Evolutionary conservation across 2,329 filamentous ascomycete genomes (phyloP).

Genomic region (Alternaria conjuncta): DNA sequence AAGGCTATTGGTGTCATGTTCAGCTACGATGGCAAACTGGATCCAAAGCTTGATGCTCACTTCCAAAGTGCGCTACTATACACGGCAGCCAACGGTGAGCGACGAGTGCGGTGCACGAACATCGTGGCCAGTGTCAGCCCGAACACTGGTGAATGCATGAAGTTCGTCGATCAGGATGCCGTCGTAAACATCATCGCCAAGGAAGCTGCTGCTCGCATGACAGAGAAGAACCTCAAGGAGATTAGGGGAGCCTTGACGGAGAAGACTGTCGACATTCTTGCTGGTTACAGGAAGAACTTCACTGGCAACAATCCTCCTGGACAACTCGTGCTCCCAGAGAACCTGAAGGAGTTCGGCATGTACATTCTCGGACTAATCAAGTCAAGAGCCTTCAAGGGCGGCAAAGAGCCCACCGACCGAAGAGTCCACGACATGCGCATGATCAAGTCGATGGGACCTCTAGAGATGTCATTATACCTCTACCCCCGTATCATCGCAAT

Average conservation of each 20-base stretch:
- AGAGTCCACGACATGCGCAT: slow-evolving; percentile 90
- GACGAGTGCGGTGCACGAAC: slow-evolving; percentile 91
- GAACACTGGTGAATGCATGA: slow-evolving; percentile 81
- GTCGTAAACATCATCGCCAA: slow-evolving; percentile 89
- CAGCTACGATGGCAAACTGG: slow-evolving; percentile 95
- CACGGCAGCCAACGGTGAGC: slow-evolving; percentile 86
- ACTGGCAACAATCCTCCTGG: slow-evolving; percentile 85
- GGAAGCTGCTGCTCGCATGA: slow-evolving; percentile 87
- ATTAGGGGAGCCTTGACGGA: slow-evolving; percentile 83
- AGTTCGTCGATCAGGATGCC: slow-evolving; percentile 94
- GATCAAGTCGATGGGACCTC: slow-evolving; percentile 84
- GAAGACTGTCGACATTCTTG: slow-evolving; percentile 90
- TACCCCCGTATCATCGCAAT: slow-evolving; percentile 93
- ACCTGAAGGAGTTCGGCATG: slow-evolving; percentile 96
- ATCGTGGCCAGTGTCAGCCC: slow-evolving; percentile 92
- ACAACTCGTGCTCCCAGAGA: slow-evolving; percentile 93
- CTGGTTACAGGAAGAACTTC: slow-evolving; percentile 91
- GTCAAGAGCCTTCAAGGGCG: slow-evolving; percentile 89
- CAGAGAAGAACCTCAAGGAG: slow-evolving; percentile 80
- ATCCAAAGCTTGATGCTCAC: slow-evolving; percentile 93
- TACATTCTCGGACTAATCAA: slow-evolving; percentile 91
- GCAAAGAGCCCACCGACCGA: slow-evolving; percentile 87
- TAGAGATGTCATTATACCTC: slow-evolving; percentile 87
- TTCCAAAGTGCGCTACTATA: slow-evolving; percentile 96
- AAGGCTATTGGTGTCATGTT: slow-evolving; percentile 93